Base-by-base conservation (phyloP, 1,139 yeast genomes). In the Scheffersomyces titani region DNA sequence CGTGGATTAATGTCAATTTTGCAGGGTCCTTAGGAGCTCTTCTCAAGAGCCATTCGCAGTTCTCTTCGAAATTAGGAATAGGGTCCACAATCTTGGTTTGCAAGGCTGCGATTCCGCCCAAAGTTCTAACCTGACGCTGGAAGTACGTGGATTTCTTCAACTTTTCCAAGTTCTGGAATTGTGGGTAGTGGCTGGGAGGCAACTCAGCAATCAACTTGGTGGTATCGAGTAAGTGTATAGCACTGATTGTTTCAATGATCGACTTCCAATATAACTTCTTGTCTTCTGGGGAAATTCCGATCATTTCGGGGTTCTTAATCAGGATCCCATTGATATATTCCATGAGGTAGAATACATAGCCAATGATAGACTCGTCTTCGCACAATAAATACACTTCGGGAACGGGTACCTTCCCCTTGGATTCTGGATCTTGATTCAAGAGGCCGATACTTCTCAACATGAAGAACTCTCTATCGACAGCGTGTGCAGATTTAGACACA, bases 401-500 rank as follows among this genome's bases (percentile, higher is more conserved):
- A 24, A 83, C 77, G 0, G 87, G 85, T 0, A 86, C 86, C 51
- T 71, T 66, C 44, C 65, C 70, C 36, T 56, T 54, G 24, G 64
- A 56, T 0, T 57, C 56, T 22, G 68, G 57, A 44, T 30, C 53
- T 18, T 61, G 58, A 56, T 78, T 77, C 56, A 76, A 72, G 1
- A 66, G 66, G 22, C 75, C 72, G 48, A 83, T 77, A 2, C 85
- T 85, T 54, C 76, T 75, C 49, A 86, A 70, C 68, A 86, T 79
- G 67, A 77, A 77, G 64, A 83, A 86, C 64, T 87, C 91, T 40
- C 90, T 69, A 64, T 87, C 90, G 45, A 87, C 83, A 6, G 90
- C 85, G 68, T 87, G 91, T 0, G 91, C 90, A 9, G 86, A 80
- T 60, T 77, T 81, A 36, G 87, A 82, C 20, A 86, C 82, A 56